phyloP scores from a whole-genome alignment of 208 protist species.

The Trypanosoma lewisi region DNA sequence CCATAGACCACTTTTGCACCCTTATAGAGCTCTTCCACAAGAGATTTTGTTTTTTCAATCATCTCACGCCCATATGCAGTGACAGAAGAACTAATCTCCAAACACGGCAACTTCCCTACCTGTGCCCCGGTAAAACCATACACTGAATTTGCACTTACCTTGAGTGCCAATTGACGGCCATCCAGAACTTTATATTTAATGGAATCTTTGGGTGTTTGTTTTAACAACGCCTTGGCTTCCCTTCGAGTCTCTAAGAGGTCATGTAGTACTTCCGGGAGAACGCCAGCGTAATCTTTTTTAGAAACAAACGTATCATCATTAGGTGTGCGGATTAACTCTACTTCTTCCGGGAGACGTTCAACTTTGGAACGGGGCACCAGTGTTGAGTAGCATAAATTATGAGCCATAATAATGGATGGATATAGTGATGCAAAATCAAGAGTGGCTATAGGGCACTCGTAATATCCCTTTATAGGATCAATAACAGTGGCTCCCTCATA shows the following conservation, averaged over 20 bases:
- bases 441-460: conserved; percentile 98
- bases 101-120: conserved; percentile 98
- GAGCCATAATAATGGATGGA: conserved; percentile 99
- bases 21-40: conserved; percentile 96
- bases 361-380: conserved; percentile 76
- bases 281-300: conserved; percentile 66
- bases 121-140: conserved; percentile 99
- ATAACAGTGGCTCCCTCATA: conserved; percentile 99
- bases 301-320: conserved; percentile 82
- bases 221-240: conserved; percentile 79
- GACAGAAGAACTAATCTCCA: conserved; percentile 94
- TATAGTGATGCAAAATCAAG: conserved; percentile 99
- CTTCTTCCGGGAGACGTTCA: conserved; percentile 77
- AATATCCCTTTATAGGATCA: conserved; percentile 96
- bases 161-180: conserved; percentile 99
- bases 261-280: conserved; percentile 85
- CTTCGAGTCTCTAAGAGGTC: conserved; percentile 80
- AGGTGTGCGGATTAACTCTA: conserved; percentile 68
- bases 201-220: conserved; percentile 71
- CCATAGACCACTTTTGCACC: conserved; percentile 98
- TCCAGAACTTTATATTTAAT: conserved; percentile 94
- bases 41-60: conserved; percentile 96
- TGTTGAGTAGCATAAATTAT: conserved; percentile 99
- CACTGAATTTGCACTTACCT: conserved; percentile 99
- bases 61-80: conserved; percentile 99